Evolutionary conservation across 2,329 filamentous ascomycete genomes (phyloP).

Genomic region (Ophiostoma piceae): DNA sequence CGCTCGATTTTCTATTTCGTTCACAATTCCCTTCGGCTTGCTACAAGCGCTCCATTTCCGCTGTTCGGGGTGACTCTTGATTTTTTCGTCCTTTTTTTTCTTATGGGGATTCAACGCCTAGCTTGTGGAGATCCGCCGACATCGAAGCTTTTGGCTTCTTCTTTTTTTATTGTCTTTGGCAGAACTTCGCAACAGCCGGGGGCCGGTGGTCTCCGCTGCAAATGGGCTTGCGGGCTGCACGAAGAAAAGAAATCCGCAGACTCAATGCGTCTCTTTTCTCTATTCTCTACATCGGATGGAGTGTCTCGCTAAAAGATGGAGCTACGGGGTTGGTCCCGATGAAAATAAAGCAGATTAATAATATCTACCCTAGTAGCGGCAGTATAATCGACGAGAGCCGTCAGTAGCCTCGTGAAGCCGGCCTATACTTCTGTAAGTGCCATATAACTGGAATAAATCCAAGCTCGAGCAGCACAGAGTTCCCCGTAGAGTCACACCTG

Average conservation of each 20-base stretch:
- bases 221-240: background rate
- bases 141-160: background rate
- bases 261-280: background rate
- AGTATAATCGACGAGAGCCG: background rate
- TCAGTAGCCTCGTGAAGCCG: constrained; percentile 5
- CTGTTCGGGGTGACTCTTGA: background rate
- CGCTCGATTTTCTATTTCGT: background rate
- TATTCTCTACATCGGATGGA: background rate
- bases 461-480: background rate
- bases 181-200: background rate
- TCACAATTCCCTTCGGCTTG: background rate
- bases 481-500: background rate
- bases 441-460: background rate
- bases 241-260: background rate
- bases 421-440: background rate
- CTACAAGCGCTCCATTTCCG: background rate
- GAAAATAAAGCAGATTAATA: background rate
- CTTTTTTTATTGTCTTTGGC: background rate
- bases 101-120: background rate
- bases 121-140: background rate
- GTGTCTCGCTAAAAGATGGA: background rate
- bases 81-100: background rate
- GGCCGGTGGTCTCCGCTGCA: background rate
- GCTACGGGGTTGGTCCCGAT: background rate
- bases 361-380: background rate